phyloP scores from a whole-genome alignment of 352 stramenopile genomes.

The Globisporangium paddicum region DNA sequence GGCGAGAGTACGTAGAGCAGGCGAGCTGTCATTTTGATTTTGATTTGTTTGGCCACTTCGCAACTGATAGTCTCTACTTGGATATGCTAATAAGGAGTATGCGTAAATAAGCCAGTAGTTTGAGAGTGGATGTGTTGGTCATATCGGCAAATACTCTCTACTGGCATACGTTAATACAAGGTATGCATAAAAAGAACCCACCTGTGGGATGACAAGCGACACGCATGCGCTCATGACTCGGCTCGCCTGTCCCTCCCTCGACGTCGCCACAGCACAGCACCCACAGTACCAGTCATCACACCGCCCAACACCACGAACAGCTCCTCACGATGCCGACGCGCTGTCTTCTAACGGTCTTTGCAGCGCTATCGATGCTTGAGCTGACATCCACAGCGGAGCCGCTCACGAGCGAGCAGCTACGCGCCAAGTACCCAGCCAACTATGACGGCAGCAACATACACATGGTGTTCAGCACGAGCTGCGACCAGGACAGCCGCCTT shows the following conservation, averaged over 20 bases:
- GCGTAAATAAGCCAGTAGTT: too few species aligned
- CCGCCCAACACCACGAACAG: background rate
- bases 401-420: background rate
- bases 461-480: conserved; percentile 28
- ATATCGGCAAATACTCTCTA: too few species aligned
- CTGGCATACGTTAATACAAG: too few species aligned
- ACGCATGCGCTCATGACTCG: background rate
- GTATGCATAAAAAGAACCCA: too few species aligned
- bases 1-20: conserved; percentile 85
- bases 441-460: conserved; percentile 19
- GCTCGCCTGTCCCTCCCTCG: background rate
- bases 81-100: too few species aligned
- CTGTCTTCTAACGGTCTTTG: background rate
- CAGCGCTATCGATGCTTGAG: background rate
- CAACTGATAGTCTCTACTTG: too few species aligned
- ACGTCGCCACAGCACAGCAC: background rate
- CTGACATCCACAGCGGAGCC: background rate
- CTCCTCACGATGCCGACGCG: background rate
- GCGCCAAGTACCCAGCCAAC: conserved; percentile 7
- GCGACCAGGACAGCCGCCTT: conserved; percentile 16
- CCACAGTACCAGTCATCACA: background rate
- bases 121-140: too few species aligned
- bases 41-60: too few species aligned
- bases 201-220: too few species aligned
- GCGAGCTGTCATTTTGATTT: conserved; percentile 19